These are phyloP conservation scores for Leccinum aurantiacum DNA, from an alignment of 768 basidiomycete species.

Conservation along the genomic window DNA sequence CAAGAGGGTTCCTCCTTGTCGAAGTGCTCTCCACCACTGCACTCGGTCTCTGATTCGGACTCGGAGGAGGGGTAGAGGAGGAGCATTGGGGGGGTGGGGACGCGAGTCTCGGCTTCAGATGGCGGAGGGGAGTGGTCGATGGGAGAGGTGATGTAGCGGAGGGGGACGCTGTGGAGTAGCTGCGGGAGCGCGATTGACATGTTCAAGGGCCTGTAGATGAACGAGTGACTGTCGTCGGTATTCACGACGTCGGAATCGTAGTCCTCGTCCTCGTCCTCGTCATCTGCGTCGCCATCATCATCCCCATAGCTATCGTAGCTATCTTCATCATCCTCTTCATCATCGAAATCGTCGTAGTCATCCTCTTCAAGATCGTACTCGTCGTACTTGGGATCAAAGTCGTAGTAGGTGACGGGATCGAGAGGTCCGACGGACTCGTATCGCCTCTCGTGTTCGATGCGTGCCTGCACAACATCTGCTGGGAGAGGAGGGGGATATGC, in stretches of 20 bases:
- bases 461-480: background rate
- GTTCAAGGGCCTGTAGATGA: background rate
- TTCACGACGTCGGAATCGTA: background rate
- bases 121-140: background rate
- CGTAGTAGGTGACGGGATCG: background rate
- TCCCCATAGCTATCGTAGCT: background rate
- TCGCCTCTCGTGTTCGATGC: background rate
- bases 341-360: background rate
- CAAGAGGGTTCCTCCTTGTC: background rate
- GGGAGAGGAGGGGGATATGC: background rate
- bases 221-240: background rate
- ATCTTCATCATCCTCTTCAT: background rate
- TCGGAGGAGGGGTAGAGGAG: background rate
- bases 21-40: background rate
- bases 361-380: background rate
- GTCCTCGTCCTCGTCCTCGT: background rate
- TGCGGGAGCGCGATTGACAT: constrained; percentile 5
- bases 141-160: background rate
- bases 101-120: background rate
- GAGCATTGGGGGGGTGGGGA: background rate
- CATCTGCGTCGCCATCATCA: background rate
- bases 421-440: constrained; percentile 2
- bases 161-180: constrained; percentile 4
- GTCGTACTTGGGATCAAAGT: background rate
- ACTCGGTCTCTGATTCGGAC: background rate